Evolutionary conservation across 208 protist genomes (phyloP), one percentile per base, ranked within the genome.

Genomic region (Crithidia mellificae): DNA sequence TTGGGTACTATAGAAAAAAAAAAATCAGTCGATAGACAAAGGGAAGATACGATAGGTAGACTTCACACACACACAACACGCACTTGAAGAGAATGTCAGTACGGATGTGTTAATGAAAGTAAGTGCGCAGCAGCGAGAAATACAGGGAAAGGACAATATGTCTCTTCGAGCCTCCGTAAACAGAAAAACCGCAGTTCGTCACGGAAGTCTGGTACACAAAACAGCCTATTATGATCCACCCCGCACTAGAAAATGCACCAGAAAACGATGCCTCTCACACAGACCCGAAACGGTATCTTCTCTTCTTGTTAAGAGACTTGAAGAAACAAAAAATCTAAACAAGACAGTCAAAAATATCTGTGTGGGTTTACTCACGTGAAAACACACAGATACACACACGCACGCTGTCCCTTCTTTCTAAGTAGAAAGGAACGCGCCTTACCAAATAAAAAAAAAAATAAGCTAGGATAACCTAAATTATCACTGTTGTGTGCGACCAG

Each of bases 31-130:
- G 32, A 24, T 49, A 47, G 30, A 61, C 5, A 19, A 57, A 7
- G 53, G 24, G 32, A 61, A 61, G 38, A 17, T 61, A 61, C 54
- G 54, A 61, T 61, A 61, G 54, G 47, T 15, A 47, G 17, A 29
- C 1, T 47, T 43, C 52, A 57, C 52, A 44, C 19, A 43, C 1
- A 57, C n/a, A n/a, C n/a, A n/a, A n/a, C n/a, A n/a, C n/a, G n/a
- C n/a, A n/a, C n/a, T n/a, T n/a, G n/a, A n/a, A n/a, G n/a, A n/a
- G n/a, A n/a, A n/a, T n/a, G n/a, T n/a, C n/a, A n/a, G n/a, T n/a
- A n/a, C n/a, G n/a, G n/a, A n/a, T n/a, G n/a, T n/a, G n/a, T n/a
- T n/a, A n/a, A n/a, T n/a, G n/a, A n/a, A n/a, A n/a, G n/a, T n/a
- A n/a, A n/a, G n/a, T n/a, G n/a, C n/a, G n/a, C n/a, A n/a, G n/a